Percentiles rank a stretch among this genome's conserved stretches.
Conservation (phyloP, 495 filamentous ascomycete species). For the Podospora anserina region DNA sequence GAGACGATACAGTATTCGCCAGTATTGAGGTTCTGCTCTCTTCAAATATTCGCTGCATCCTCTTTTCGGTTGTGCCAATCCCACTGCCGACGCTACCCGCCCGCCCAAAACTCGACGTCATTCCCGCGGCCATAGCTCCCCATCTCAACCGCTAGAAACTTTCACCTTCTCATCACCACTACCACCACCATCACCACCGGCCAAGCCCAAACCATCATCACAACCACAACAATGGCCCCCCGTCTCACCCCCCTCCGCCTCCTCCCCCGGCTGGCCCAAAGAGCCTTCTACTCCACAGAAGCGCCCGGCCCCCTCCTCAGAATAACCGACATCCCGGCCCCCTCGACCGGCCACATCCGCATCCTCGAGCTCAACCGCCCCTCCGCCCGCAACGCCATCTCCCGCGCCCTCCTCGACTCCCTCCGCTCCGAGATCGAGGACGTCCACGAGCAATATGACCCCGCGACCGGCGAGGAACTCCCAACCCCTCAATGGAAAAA, state of each 20-base stretch:
- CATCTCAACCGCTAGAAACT: too few species aligned
- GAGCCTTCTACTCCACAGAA: conserved; percentile 35
- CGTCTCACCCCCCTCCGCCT: conserved; percentile 6
- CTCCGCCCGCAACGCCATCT: conserved; percentile 83
- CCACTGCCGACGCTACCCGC: neutral
- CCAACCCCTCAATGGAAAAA: conserved; percentile 33
- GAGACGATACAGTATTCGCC: too few species aligned
- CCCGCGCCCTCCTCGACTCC: conserved; percentile 65
- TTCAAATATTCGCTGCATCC: too few species aligned
- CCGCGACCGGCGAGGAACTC: conserved; percentile 48
- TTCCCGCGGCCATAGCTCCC: neutral
- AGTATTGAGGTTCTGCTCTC: too few species aligned
- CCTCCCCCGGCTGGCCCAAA: neutral
- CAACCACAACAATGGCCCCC: conserved; percentile 17
- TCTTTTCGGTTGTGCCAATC: too few species aligned
- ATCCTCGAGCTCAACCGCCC: conserved; percentile 86
- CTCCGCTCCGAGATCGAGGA: conserved; percentile 66
- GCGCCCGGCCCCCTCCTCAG: conserved; percentile 56
- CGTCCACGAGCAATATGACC: conserved; percentile 64
- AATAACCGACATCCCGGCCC: conserved; percentile 68
- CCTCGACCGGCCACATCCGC: conserved; percentile 78
- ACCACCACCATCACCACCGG: neutral
- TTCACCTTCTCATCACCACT: neutral
- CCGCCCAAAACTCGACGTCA: neutral
- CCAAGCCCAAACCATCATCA: neutral